Base-by-base conservation (phyloP, 2,329 filamentous ascomycete genomes). In the Arthrinium phaeospermum region DNA sequence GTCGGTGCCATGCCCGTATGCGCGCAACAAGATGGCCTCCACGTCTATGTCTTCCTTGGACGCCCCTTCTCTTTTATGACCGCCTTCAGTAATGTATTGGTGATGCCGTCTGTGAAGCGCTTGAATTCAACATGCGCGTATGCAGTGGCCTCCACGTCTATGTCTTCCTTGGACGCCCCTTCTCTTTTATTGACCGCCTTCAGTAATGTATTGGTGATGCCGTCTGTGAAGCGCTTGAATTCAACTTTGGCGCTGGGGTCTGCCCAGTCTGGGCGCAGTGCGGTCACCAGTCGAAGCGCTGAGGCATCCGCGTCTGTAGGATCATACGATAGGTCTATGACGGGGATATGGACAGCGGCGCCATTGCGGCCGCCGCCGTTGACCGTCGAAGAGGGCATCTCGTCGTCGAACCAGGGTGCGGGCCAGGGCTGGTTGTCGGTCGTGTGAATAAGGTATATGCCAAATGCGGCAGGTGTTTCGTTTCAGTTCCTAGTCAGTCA, bases 91-190 rank as follows among this genome's bases (percentile, higher is more conserved):
- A 96, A 86, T 69, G 95, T 98, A 84, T 99, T 99, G 76, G 96
- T 99, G 84, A 98, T 99, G 80, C 96, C 96, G 79, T 99, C 96
- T 51, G 95, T 99, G 86, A 98, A 99, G 75, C 93, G 92, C 76
- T 94, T 88, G 80, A 98, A 94, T 79, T 96, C 91, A 78, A 99
- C 88, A n/a, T n/a, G n/a, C n/a, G n/a, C n/a, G n/a, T n/a, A n/a
- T n/a, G n/a, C n/a, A n/a, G n/a, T n/a, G n/a, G n/a, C n/a, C n/a
- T n/a, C n/a, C n/a, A n/a, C n/a, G n/a, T n/a, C n/a, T n/a, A n/a
- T n/a, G n/a, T n/a, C n/a, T n/a, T n/a, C n/a, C 72, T 90, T 84
- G 41, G 90, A 89, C 74, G 89, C 84, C 69, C 90, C 92, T 19
- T 90, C 87, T 72, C 86, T 87, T 76, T 87, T 89, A 81, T 94